Base-by-base conservation (phyloP, 371 early-diverging fungal genomes). In the Mucor circinelloides region DNA sequence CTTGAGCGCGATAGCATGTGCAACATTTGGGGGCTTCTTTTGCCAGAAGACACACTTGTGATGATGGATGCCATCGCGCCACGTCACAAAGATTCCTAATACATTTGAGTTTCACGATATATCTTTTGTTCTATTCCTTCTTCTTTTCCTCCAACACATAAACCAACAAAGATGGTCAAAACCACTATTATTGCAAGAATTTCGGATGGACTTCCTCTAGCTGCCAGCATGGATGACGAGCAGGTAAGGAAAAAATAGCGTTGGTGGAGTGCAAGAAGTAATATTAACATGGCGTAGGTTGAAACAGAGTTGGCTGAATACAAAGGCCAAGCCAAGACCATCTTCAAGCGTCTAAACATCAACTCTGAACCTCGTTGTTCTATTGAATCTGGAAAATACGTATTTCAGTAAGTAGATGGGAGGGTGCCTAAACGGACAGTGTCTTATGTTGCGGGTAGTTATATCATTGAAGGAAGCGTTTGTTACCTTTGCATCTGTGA, bases 221-320 rank as follows among this genome's bases (percentile, higher is more conserved):
- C 99, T 36, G 98, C 97, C 13, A 94, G 95, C 46, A 95, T 97
- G 89, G 98, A 98, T 81, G 98, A 98, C 77, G 97, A 97, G 56
- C 95, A 96, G 92, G 96, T 93, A 83, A 55, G 44, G n/a, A 40
- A 30, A 55, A 57, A 42, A 38, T 34, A 64, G n/a, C n/a, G n/a
- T n/a, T n/a, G n/a, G n/a, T n/a, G n/a, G n/a, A n/a, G n/a, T 7
- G 48, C 9, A 25, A 25, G 21, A 12, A 8, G 5, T 9, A 17
- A 25, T 13, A 23, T 23, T 23, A 25, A 50, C 25, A 50, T 50
- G 25, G 3, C 12, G 44, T 55, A 87, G 82, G 81, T 84, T 38
- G 91, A 93, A 73, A 85, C 84, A 31, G 94, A 95, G 69, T 88
- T 98, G 61, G 84, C 93, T 46, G 96, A 95, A 69, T 94, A 94